phyloP scores from a whole-genome alignment of 2,329 filamentous ascomycete species.

The Cercospora janseana region DNA sequence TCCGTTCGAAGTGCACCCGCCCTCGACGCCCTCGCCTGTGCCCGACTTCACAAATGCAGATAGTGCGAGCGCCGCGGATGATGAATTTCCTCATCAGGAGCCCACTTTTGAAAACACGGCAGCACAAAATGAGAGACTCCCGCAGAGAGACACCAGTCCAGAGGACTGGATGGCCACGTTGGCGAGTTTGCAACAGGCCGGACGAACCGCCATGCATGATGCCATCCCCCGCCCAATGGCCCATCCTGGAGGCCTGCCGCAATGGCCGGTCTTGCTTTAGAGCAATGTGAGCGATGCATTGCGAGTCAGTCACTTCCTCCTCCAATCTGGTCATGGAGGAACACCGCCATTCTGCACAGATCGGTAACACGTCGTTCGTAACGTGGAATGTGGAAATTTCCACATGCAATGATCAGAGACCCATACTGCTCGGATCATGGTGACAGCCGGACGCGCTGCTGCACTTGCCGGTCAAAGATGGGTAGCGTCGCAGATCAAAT shows the following conservation, averaged over 20 bases:
- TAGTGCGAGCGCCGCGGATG: constrained; percentile 11
- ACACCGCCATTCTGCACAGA: too few species aligned
- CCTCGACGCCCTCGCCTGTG: constrained; percentile 14
- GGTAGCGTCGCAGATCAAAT: too few species aligned
- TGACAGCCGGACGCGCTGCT: too few species aligned
- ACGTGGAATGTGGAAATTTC: too few species aligned
- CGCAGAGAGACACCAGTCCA: constrained; percentile 6
- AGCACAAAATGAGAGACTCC: background rate
- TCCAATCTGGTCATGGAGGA: too few species aligned
- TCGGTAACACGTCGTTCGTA: too few species aligned
- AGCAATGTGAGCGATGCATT: constrained; percentile 13
- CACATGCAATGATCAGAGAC: too few species aligned
- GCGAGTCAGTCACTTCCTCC: too few species aligned
- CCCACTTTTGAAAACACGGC: constrained; percentile 2
- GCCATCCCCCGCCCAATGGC: constrained; percentile 17
- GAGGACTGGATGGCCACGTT: constrained; percentile 22
- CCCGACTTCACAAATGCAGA: background rate
- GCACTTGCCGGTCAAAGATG: too few species aligned
- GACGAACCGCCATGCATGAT: constrained; percentile 12
- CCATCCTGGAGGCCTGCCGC: constrained; percentile 10
- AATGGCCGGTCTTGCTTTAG: too few species aligned
- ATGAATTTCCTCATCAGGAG: constrained; percentile 10
- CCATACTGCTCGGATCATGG: too few species aligned
- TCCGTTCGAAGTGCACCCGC: constrained; percentile 22
- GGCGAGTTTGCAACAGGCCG: constrained; percentile 15